These are phyloP conservation scores for Protomyces pachydermus DNA, from an alignment of 1,139 yeast species.

Conservation along the genomic window DNA sequence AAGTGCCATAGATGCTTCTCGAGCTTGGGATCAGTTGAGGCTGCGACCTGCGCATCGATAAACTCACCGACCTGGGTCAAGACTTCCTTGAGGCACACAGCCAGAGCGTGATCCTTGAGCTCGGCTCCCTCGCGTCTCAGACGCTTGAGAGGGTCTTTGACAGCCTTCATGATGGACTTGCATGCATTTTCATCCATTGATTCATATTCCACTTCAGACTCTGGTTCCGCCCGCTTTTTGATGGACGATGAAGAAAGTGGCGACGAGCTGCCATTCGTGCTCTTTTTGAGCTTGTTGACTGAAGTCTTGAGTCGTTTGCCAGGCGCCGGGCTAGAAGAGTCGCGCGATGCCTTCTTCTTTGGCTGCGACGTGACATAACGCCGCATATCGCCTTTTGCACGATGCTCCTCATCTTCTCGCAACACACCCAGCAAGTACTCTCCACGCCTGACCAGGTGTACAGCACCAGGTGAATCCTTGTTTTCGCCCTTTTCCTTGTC, in stretches of 20 bases:
- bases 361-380: conserved; percentile 11
- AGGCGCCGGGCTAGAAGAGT: conserved; percentile 20
- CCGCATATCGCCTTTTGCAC: conserved; percentile 19
- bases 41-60: conserved; percentile 45
- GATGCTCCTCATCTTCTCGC: conserved; percentile 43
- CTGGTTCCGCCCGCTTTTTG: neutral
- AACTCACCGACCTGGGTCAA: conserved; percentile 74
- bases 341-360: conserved; percentile 5
- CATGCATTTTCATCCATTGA: conserved; percentile 78
- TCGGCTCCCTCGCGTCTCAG: conserved; percentile 67
- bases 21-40: conserved; percentile 42
- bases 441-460: conserved; percentile 87
- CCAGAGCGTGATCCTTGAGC: conserved; percentile 85
- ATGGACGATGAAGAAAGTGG: neutral
- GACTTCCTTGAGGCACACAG: conserved; percentile 65
- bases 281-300: neutral
- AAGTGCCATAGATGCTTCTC: conserved; percentile 76
- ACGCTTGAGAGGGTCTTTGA: conserved; percentile 65
- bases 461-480: conserved; percentile 74
- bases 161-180: conserved; percentile 61
- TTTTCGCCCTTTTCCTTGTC: conserved; percentile 42
- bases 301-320: conserved; percentile 4
- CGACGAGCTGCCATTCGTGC: conserved; percentile 27
- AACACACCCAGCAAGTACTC: conserved; percentile 75
- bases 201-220: conserved; percentile 51